Conservation (phyloP, 129 eudicot species). For the Flaveria ramosissima region DNA sequence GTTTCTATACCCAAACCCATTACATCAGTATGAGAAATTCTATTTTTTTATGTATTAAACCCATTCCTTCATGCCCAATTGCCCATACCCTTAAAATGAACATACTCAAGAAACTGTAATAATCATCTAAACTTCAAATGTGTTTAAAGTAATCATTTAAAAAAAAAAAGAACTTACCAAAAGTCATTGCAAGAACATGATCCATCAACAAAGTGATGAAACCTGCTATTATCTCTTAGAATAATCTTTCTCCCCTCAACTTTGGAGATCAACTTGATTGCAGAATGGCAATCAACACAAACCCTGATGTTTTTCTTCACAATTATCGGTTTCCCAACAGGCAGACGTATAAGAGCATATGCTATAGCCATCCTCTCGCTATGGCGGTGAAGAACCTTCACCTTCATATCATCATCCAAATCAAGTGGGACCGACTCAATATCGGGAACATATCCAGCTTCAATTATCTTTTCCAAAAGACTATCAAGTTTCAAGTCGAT, state of each 20-base stretch:
- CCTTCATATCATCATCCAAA: conserved; percentile 43
- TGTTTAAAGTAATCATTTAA: not conserved
- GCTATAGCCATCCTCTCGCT: conserved; percentile 60
- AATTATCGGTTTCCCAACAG: conserved; percentile 45
- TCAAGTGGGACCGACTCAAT: conserved; percentile 35
- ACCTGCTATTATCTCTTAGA: conserved; percentile 49
- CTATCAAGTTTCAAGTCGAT: conserved; percentile 46
- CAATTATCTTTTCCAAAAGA: conserved; percentile 37
- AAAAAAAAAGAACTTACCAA: conserved; percentile 29
- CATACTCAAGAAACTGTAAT: too few relatives aligned
- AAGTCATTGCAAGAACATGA: conserved; percentile 55
- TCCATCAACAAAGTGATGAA: conserved; percentile 54
- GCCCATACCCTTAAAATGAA: too few relatives aligned
- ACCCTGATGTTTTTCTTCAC: conserved; percentile 51
- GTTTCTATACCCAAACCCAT: too few relatives aligned
- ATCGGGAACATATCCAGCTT: conserved; percentile 51
- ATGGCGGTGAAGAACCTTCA: conserved; percentile 40
- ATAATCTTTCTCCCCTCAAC: conserved; percentile 47
- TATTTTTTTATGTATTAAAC: too few relatives aligned
- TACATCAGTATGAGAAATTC: too few relatives aligned
- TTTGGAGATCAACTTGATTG: conserved; percentile 49
- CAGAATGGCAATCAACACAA: conserved; percentile 53
- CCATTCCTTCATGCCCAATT: too few relatives aligned
- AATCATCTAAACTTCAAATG: not conserved
- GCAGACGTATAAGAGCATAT: conserved; percentile 43